Evolutionary conservation across 306 rosid genomes (phyloP), one percentile per base, ranked within the genome.

Genomic region (Sophora flavescens): DNA sequence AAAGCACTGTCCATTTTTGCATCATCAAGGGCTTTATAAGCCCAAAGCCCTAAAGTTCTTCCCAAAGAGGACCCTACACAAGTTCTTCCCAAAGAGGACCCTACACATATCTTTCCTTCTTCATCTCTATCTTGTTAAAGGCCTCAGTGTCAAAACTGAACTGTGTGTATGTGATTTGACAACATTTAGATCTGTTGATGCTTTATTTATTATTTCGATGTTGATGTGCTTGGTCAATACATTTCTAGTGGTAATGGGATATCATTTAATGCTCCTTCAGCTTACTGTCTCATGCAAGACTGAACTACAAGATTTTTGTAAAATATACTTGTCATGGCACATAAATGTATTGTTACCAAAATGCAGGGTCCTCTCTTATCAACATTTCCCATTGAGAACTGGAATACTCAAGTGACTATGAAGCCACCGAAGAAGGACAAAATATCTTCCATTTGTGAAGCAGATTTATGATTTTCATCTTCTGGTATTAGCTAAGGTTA

Each of bases 391-490:
- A 48, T 91, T 11, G 99, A 96, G 91, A 96, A 96, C 78, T 88
- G 98, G 70, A 84, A 26, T 60, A 61, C 63, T 57, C 79, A 58
- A 8, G 86, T 91, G 82, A 70, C 88, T 0, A 65, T 84, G 87
- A 88, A 22, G 83, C 97, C 96, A 1, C 83, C 92, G 84, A 96
- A 86, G 86, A 90, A 39, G 91, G 17, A 71, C 91, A 10, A 96
- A 88, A 84, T 83, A 44, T 72, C 88, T 91, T 82, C 88, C 96
- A 33, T 87, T 89, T 30, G 96, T 88, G 86, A 96, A 92, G 93
- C 85, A 87, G 65, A 91, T 93, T 75, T 82, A 97, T 0, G 99
- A 96, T 82, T 96, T 96, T 62, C 99, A 96, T 87, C 87, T 96
- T 77, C 94, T 96, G 0, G 72, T 92, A 30, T 74, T 96, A 36